Conservation (phyloP, 306 rosid genomes). For the Ochetophila trinervis region DNA sequence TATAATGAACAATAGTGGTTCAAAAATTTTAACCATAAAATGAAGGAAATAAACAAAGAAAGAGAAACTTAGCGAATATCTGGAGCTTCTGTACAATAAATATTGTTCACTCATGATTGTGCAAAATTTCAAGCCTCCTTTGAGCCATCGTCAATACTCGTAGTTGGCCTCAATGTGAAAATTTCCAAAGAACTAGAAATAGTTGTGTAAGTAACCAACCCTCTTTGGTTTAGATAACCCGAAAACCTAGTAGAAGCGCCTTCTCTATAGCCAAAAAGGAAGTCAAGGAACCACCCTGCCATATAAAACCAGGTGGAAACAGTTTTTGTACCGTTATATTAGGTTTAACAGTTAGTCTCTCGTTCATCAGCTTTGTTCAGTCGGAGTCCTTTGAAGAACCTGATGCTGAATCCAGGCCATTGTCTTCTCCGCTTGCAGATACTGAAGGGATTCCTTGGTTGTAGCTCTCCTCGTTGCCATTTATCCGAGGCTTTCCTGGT, state of each 20-base stretch:
- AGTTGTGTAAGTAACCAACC: conserved; percentile 9
- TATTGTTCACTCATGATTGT: conserved; percentile 36
- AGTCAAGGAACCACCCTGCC: conserved; percentile 44
- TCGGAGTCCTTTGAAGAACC: conserved; percentile 30
- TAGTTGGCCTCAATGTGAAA: conserved; percentile 38
- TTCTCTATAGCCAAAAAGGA: conserved; percentile 47
- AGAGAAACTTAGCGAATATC: conserved; percentile 19
- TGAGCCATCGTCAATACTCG: conserved; percentile 35
- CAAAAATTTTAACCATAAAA: background rate
- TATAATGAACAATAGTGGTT: too few relatives aligned
- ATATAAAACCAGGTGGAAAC: conserved; percentile 39
- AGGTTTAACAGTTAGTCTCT: conserved; percentile 44
- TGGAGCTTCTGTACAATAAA: conserved; percentile 41
- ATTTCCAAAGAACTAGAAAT: conserved; percentile 27
- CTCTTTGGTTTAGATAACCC: conserved; percentile 42
- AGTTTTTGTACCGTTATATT: conserved; percentile 22
- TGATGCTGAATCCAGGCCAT: conserved; percentile 6
- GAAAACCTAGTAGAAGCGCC: conserved; percentile 42
- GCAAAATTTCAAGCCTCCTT: conserved; percentile 60
- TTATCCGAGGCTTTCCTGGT: conserved; percentile 52
- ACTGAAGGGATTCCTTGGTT: conserved; percentile 47
- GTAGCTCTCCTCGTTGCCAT: conserved; percentile 45
- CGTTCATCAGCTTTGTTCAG: conserved; percentile 37
- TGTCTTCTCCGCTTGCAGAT: conserved; percentile 54
- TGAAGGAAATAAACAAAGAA: conserved; percentile 23